These are phyloP conservation scores for Salinomyces thailandicus DNA, from an alignment of 2,329 filamentous ascomycete genomes.

Conservation along the genomic window DNA sequence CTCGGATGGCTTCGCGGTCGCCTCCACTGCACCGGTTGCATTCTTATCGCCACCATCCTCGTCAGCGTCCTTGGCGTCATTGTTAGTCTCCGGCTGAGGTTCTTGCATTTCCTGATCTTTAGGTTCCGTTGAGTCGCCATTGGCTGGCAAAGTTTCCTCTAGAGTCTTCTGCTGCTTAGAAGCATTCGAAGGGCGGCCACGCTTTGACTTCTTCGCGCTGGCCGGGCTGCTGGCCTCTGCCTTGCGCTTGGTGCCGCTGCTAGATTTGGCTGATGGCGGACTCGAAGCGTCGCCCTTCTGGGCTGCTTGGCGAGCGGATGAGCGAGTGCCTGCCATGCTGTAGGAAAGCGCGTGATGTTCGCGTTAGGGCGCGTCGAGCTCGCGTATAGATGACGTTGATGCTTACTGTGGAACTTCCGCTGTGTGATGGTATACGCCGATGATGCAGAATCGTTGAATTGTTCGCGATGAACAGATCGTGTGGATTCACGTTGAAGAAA, in stretches of 20 bases:
- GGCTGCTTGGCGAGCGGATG: constrained; percentile 16
- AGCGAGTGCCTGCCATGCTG: constrained; percentile 24
- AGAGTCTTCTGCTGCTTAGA: constrained; percentile 42
- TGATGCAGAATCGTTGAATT: too few relatives aligned
- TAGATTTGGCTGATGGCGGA: constrained; percentile 11
- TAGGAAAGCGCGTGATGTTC: background rate
- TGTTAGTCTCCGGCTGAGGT: constrained; percentile 8
- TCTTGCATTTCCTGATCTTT: constrained; percentile 14
- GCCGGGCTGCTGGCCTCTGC: constrained; percentile 22
- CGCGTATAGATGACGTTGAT: too few relatives aligned
- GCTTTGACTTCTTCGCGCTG: constrained; percentile 29
- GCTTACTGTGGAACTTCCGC: too few relatives aligned
- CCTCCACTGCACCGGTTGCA: background rate
- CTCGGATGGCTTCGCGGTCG: constrained; percentile 5
- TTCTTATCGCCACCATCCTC: constrained; percentile 7
- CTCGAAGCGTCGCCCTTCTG: constrained; percentile 11
- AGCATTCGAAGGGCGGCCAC: constrained; percentile 28
- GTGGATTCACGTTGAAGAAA: too few relatives aligned
- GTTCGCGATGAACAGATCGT: too few relatives aligned
- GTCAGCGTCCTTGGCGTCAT: constrained; percentile 4
- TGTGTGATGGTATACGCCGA: too few relatives aligned
- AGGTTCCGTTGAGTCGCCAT: constrained; percentile 17
- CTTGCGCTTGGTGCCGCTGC: constrained; percentile 22
- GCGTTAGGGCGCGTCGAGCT: too few relatives aligned
- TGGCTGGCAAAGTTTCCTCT: constrained; percentile 41